Percentiles rank a stretch among this genome's conserved stretches.
Evolutionary conservation across 1,284 basidiomycete species (phyloP).

Genomic region (Trametes sp.): DNA sequence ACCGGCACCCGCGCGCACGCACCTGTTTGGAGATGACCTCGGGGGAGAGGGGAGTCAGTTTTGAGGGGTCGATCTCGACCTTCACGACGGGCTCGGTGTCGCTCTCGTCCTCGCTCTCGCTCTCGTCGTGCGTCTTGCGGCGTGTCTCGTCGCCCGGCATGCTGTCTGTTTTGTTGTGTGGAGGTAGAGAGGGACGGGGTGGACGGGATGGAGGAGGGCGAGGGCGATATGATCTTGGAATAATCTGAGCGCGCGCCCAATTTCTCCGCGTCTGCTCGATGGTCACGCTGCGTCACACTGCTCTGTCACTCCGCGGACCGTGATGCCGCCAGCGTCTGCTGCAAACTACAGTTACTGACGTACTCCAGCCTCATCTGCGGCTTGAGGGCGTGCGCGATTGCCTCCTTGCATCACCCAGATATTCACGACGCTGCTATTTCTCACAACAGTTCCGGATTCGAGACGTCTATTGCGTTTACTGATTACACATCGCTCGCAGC

Average conservation of each 20-base stretch:
- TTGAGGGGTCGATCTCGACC: slow-evolving; percentile 79
- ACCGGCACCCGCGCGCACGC: slow-evolving; percentile 37
- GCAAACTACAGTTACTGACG: no score
- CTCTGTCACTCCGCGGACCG: neutral
- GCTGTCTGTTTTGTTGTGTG: slow-evolving; percentile 2
- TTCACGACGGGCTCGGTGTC: slow-evolving; percentile 62
- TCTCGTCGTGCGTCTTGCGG: slow-evolving; percentile 68
- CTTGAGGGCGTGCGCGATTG: no score
- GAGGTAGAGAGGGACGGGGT: neutral
- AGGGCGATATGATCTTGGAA: neutral
- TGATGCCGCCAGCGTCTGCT: no score
- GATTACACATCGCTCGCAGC: slow-evolving; percentile 22
- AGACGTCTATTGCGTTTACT: slow-evolving; percentile 26
- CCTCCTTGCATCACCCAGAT: no score
- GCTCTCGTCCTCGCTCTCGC: slow-evolving; percentile 68
- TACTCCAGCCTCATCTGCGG: no score
- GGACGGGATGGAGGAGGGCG: neutral
- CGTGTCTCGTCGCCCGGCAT: slow-evolving; percentile 74
- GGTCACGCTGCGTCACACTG: neutral
- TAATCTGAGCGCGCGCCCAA: slow-evolving; percentile 3
- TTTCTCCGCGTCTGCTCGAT: neutral
- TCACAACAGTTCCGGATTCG: slow-evolving; percentile 5
- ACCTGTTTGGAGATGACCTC: slow-evolving; percentile 99
- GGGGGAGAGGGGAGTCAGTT: slow-evolving; percentile 90
- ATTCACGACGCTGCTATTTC: no score